Conservation (phyloP, 2,329 filamentous ascomycete genomes). For the Capronia americana region DNA sequence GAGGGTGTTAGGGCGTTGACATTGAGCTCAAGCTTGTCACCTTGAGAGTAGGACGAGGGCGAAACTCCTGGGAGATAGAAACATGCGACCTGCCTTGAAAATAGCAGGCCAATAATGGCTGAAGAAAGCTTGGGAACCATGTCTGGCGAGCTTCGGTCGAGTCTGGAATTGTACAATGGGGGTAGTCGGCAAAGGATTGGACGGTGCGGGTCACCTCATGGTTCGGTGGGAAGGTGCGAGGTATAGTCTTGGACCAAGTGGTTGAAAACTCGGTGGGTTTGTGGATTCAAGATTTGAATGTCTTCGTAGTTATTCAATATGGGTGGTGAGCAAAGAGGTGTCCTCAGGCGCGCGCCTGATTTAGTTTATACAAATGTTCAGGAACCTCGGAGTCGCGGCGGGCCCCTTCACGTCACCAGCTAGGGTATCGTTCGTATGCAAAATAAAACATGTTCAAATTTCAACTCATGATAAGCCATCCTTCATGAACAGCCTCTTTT, state of each 20-base stretch:
- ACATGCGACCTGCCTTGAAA: slow-evolving; percentile 51
- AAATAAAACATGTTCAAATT: not conserved
- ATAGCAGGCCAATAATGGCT: slow-evolving; percentile 21
- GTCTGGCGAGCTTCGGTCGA: slow-evolving; percentile 3
- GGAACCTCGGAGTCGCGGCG: not conserved
- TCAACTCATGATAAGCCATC: slow-evolving; percentile 6
- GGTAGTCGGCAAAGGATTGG: slow-evolving; percentile 6
- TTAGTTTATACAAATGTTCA: slow-evolving; percentile 1
- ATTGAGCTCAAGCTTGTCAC: slow-evolving; percentile 80
- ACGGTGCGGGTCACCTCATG: slow-evolving; percentile 14
- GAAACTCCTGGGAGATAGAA: slow-evolving; percentile 98
- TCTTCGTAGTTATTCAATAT: not conserved
- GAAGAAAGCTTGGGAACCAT: slow-evolving; percentile 25
- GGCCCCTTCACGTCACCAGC: slow-evolving; percentile 1
- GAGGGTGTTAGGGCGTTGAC: slow-evolving; percentile 93
- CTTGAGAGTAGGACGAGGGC: slow-evolving; percentile 85
- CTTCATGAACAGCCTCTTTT: not conserved
- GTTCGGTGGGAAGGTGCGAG: not conserved
- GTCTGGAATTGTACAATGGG: not conserved
- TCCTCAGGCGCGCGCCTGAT: not conserved
- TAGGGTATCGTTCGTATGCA: not conserved
- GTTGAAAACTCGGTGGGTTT: not conserved
- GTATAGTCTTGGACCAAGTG: not conserved
- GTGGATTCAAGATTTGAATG: not conserved
- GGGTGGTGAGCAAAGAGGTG: not conserved